A percentile compares a stretch with the other conserved stretches of the same genome.
These are phyloP conservation scores for Cercophora samala DNA, from an alignment of 495 filamentous ascomycete genomes.

Conservation along the genomic window DNA sequence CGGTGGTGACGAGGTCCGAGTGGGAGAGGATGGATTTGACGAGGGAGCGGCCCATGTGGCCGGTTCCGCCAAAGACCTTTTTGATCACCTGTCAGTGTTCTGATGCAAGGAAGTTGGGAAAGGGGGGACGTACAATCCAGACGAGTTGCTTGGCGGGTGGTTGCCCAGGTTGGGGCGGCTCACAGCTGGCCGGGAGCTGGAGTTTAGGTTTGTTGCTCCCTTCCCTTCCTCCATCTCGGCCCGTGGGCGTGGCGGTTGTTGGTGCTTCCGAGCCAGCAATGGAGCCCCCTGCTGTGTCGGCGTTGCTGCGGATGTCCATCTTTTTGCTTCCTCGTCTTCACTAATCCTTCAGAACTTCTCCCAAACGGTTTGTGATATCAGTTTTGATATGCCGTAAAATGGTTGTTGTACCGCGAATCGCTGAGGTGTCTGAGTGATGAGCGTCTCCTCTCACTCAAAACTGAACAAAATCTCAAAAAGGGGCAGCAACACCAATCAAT, in stretches of 20 bases:
- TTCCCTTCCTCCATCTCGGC: neutral
- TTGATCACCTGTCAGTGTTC: constrained; percentile 13
- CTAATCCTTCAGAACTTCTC: neutral
- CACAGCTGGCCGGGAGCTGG: constrained; percentile 69
- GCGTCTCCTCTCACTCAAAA: neutral
- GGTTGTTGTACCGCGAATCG: neutral
- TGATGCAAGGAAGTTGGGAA: neutral
- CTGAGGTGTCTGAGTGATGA: neutral
- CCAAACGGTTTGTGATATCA: neutral
- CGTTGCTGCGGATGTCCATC: constrained; percentile 30
- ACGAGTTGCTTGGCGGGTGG: constrained; percentile 67
- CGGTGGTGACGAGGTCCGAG: constrained; percentile 83
- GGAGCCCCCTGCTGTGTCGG: constrained; percentile 26
- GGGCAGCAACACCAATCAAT: constrained; percentile 13
- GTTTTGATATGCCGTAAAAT: neutral
- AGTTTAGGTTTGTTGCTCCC: constrained; percentile 33
- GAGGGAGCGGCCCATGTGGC: constrained; percentile 91
- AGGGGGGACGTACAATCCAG: constrained; percentile 65
- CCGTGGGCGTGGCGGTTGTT: neutral
- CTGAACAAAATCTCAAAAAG: neutral
- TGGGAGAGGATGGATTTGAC: constrained; percentile 75
- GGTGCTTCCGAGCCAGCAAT: constrained; percentile 15
- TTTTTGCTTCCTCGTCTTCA: neutral
- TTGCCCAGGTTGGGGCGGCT: constrained; percentile 70
- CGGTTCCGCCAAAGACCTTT: constrained; percentile 89